Base-by-base conservation (phyloP, 345 rosid species). In the Gossypium thurberi region DNA sequence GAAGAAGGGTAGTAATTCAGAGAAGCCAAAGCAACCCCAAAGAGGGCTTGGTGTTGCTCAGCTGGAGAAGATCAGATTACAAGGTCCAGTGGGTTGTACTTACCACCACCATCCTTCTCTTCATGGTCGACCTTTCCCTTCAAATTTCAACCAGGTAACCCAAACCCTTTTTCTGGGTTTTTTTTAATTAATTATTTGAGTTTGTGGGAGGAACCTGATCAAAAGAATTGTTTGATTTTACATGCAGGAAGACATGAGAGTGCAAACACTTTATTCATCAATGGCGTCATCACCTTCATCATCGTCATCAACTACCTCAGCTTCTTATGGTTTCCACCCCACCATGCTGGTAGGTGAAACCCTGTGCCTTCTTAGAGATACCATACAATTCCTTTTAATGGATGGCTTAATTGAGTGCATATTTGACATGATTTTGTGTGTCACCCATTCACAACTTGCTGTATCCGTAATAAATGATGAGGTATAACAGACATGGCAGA, bases 11-110 rank as follows among this genome's bases (percentile, higher is more conserved):
- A 78, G 77, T 73, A 75, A 73, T 67, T 79, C 94, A 77, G 90
- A 89, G n/a, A 86, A 89, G 87, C 97, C 90, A 51, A 95, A 88
- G 79, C 97, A 89, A 59, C 99, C 98, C 0, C 98, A 95, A 68
- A 88, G 99, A 85, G 99, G 99, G 15, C 97, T 92, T 13, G 99
- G 99, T 5, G 99, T 95, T 9, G 99, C 99, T 69, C 97, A 95
- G 75, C 79, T 95, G 80, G 99, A 95, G 84, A 87, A 89, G 83
- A 89, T 91, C 79, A 89, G 94, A 82, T 77, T 91, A 82, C 87
- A 89, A 69, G 85, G 88, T 10, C 90, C 89, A 76, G 69, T 82
- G 68, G 82, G 79, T 52, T 74, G 72, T 75, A 60, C 61, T 51
- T 77, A 77, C 65, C 87, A 77, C 52, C 86, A 77, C 65, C 87